Conservation (phyloP, 148 eudicot genomes). For the Rhododendron ferrugineum region DNA sequence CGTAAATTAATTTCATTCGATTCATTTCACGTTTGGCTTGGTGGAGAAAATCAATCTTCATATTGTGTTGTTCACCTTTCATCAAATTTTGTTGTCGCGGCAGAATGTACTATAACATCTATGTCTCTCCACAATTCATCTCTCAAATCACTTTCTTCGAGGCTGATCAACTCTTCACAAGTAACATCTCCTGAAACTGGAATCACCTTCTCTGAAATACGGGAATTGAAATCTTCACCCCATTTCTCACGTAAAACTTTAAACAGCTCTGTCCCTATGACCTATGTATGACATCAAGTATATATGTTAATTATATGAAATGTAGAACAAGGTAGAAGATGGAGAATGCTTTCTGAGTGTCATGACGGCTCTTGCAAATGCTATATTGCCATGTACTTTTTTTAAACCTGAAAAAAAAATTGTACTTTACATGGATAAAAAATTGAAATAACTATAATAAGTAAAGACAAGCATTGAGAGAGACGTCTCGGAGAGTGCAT, state of each 20-base stretch:
- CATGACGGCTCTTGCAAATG: no score
- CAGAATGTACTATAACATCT: slow-evolving; percentile 25
- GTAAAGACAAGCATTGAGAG: no score
- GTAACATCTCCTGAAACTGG: slow-evolving; percentile 39
- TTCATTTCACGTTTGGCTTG: background rate
- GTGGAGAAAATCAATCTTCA: no score
- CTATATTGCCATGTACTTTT: no score
- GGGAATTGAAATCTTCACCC: slow-evolving; percentile 23
- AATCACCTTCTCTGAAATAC: slow-evolving; percentile 24
- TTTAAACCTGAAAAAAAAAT: no score
- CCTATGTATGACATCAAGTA: background rate
- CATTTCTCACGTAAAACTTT: slow-evolving; percentile 27
- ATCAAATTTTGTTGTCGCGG: slow-evolving; percentile 33
- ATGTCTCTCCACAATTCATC: background rate
- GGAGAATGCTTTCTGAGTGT: no score
- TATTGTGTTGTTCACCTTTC: slow-evolving; percentile 34
- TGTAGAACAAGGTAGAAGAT: no score
- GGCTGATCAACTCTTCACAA: slow-evolving; percentile 17
- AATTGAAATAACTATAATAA: no score
- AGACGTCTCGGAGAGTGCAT: no score
- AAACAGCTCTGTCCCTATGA: slow-evolving; percentile 36
- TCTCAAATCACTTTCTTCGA: background rate
- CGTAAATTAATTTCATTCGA: background rate
- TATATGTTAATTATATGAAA: background rate
- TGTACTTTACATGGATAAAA: no score